phyloP scores from a whole-genome alignment of 768 basidiomycete genomes.

The Dioszegia crocea region DNA sequence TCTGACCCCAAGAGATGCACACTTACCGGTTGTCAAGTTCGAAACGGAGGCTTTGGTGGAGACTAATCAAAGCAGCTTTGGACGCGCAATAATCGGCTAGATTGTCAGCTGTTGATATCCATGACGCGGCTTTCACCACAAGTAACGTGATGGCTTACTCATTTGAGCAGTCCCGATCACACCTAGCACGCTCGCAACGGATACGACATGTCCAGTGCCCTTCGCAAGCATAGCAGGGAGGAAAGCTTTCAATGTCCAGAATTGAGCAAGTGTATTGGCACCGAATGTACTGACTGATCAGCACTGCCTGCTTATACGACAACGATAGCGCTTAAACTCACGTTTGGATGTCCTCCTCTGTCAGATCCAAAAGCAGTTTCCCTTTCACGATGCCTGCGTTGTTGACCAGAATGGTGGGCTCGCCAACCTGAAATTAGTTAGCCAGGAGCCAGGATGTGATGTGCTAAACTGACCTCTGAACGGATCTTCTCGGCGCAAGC shows the following conservation, averaged over 20 bases:
- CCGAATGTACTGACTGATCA: slow-evolving; percentile 67
- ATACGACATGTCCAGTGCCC: slow-evolving; percentile 82
- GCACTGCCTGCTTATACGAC: background rate
- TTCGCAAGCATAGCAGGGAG: slow-evolving; percentile 76
- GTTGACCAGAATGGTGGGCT: slow-evolving; percentile 85
- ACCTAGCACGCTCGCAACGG: slow-evolving; percentile 71
- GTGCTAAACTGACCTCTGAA: slow-evolving; percentile 63
- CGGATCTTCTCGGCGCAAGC: slow-evolving; percentile 66
- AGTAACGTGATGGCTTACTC: slow-evolving; percentile 57
- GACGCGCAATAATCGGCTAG: slow-evolving; percentile 85
- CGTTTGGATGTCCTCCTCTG: slow-evolving; percentile 63
- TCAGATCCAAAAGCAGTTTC: slow-evolving; percentile 74
- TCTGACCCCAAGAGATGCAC: no score
- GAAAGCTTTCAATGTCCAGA: slow-evolving; percentile 89
- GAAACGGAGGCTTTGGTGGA: slow-evolving; percentile 79
- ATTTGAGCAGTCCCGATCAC: slow-evolving; percentile 68
- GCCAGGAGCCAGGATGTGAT: background rate
- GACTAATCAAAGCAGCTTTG: slow-evolving; percentile 77
- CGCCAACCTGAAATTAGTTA: slow-evolving; percentile 61
- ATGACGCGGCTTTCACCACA: background rate
- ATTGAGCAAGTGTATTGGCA: slow-evolving; percentile 82
- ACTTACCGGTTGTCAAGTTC: slow-evolving; percentile 74
- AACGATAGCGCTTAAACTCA: slow-evolving; percentile 58
- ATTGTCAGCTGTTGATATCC: slow-evolving; percentile 3
- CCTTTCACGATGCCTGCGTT: slow-evolving; percentile 94